phyloP scores from a whole-genome alignment of 2,329 filamentous ascomycete genomes.

The Microsporum audouinii region DNA sequence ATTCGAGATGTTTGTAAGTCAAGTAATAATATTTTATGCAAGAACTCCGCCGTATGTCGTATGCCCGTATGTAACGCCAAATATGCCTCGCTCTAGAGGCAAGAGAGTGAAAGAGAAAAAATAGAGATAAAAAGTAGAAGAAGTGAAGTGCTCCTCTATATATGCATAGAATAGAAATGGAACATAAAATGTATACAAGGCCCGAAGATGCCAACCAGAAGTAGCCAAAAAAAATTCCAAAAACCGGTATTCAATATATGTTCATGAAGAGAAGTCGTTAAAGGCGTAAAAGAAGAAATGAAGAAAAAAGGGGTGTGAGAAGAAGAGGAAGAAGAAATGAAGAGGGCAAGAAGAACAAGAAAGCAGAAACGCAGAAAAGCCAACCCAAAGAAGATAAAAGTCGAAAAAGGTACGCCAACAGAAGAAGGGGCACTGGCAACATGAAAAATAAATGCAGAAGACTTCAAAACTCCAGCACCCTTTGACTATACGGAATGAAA shows the following conservation, averaged over 20 bases:
- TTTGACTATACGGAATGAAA: constrained; percentile 14
- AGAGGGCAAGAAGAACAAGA: not conserved
- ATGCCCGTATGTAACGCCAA: not conserved
- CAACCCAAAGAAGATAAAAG: not conserved
- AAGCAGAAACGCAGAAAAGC: not conserved
- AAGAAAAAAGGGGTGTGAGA: not conserved
- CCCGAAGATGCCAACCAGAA: not conserved
- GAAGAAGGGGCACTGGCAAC: not conserved
- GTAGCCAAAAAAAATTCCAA: not conserved
- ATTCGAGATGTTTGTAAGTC: not conserved
- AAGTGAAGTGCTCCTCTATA: constrained; percentile 1
- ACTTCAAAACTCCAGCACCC: constrained; percentile 21
- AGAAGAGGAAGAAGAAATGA: not conserved
- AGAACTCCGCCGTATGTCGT: not conserved
- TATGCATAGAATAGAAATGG: not conserved
- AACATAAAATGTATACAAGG: not conserved
- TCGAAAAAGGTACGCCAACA: not conserved
- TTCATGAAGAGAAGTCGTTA: constrained; percentile 5
- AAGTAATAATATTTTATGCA: not conserved
- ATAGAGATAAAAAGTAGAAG: not conserved
- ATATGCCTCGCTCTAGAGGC: not conserved
- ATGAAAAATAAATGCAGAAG: not conserved
- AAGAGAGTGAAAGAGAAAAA: not conserved
- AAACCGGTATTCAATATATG: constrained; percentile 1
- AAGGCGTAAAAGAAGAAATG: not conserved